Conservation (phyloP, 805 yeast genomes). For the Osmozyma mogii region DNA sequence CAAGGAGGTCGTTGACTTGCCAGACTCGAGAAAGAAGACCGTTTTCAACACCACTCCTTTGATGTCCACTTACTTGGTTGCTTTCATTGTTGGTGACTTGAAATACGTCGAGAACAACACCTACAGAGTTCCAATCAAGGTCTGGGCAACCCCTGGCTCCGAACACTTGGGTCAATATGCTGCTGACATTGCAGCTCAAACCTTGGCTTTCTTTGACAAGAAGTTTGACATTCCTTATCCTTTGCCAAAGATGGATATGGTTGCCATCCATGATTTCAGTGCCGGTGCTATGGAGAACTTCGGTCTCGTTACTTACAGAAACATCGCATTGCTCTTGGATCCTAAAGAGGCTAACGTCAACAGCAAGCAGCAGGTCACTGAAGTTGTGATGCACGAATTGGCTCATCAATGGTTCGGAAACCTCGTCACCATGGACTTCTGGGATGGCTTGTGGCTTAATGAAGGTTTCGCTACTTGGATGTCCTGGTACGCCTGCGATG, state of each 20-base stretch:
- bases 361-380: slow-evolving; percentile 69
- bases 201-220: slow-evolving; percentile 64
- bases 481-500: slow-evolving; percentile 78
- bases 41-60: slow-evolving; percentile 67
- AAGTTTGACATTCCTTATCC: slow-evolving; percentile 72
- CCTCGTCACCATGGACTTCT: slow-evolving; percentile 86
- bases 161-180: slow-evolving; percentile 65
- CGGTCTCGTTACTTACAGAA: slow-evolving; percentile 74
- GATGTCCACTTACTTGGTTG: slow-evolving; percentile 81
- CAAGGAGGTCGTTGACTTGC: slow-evolving; percentile 34
- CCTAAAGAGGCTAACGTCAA: slow-evolving; percentile 58
- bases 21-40: slow-evolving; percentile 45
- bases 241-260: slow-evolving; percentile 74
- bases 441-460: slow-evolving; percentile 86
- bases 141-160: slow-evolving; percentile 73
- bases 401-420: slow-evolving; percentile 94
- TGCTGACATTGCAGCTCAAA: slow-evolving; percentile 67
- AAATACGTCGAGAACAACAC: slow-evolving; percentile 60
- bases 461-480: slow-evolving; percentile 91
- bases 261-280: slow-evolving; percentile 75
- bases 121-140: slow-evolving; percentile 69
- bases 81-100: slow-evolving; percentile 76
- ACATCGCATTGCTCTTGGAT: slow-evolving; percentile 65
- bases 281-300: slow-evolving; percentile 91
- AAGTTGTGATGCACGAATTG: slow-evolving; percentile 81